phyloP scores from a whole-genome alignment of 495 filamentous ascomycete species.

The Xylaria bambusicola region DNA sequence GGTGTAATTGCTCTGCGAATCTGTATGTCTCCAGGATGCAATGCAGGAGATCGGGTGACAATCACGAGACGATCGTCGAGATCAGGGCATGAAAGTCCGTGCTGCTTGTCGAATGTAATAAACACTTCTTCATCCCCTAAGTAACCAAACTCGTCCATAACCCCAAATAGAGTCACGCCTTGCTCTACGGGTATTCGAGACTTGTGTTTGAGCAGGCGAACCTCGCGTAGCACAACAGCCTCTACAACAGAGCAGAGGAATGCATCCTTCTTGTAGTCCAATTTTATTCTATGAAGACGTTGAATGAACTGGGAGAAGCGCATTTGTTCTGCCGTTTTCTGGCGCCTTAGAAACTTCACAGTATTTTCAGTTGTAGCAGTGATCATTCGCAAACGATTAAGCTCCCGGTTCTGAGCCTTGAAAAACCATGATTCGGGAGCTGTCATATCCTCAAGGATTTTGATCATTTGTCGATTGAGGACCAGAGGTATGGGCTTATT shows the following conservation, averaged over 20 bases:
- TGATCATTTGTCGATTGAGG: slow-evolving; percentile 77
- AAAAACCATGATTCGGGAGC: slow-evolving; percentile 60
- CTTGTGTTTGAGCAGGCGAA: slow-evolving; percentile 74
- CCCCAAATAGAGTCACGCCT: slow-evolving; percentile 73
- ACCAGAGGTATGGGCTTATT: slow-evolving; percentile 65
- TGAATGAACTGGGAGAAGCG: slow-evolving; percentile 61
- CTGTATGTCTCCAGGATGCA: slow-evolving; percentile 83
- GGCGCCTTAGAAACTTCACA: slow-evolving; percentile 59
- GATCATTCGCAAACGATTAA: slow-evolving; percentile 58
- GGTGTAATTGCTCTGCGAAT: slow-evolving; percentile 51
- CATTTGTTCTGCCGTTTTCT: slow-evolving; percentile 56
- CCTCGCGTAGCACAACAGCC: slow-evolving; percentile 60
- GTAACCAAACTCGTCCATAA: slow-evolving; percentile 78
- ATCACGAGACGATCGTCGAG: slow-evolving; percentile 36
- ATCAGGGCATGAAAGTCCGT: slow-evolving; percentile 24
- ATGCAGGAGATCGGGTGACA: slow-evolving; percentile 71
- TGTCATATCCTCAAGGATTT: slow-evolving; percentile 74
- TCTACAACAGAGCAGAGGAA: slow-evolving; percentile 69
- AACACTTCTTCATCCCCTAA: slow-evolving; percentile 70
- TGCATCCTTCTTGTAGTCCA: slow-evolving; percentile 63
- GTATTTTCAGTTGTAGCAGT: slow-evolving; percentile 58
- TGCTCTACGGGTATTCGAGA: slow-evolving; percentile 68
- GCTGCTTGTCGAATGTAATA: slow-evolving; percentile 46
- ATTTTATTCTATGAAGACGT: slow-evolving; percentile 48
- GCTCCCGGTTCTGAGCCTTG: slow-evolving; percentile 56